Base-by-base conservation (phyloP, 495 filamentous ascomycete genomes). In the Clavariopsis aquatica region DNA sequence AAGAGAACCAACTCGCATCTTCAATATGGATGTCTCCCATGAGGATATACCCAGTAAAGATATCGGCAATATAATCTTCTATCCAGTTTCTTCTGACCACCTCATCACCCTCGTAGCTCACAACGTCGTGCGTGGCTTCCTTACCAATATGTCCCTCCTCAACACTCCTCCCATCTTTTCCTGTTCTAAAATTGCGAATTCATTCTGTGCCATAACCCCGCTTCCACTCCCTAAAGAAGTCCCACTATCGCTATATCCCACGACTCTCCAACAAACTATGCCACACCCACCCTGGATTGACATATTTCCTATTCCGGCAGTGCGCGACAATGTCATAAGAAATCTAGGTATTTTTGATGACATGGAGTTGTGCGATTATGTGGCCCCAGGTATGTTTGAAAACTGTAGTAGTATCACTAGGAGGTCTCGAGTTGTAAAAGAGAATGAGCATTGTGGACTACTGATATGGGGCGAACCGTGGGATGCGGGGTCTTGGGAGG, bases 111-210 rank as follows among this genome's bases (percentile, higher is more conserved):
- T 58, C 13, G 68, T 76, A 20, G 73, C 76, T 58, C 67, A 73
- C 62, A 77, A 76, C 38, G 74, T 69, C 36, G 65, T 73, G 34
- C 68, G 74, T 9, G 75, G 61, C 13, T 55, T 70, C 20, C 55
- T 77, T 19, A 72, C 69, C 1, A 77, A 77, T 51, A 75, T 76
- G 74, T 55, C 70, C 29, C 66, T 77, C 24, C 22, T 77, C 29
- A 57, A 55, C 9, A 51, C 72, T 31, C 56, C 73, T 2, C 29
- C 68, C n/a, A 51, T 53, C 9, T 23, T 27, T 15, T 6, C 20
- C 19, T 49, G 47, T 22, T 2, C 12, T 2, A 49, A 6, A 22
- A 8, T 47, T 72, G 23, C 70, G 69, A 0, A 51, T 60, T 22
- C 66, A 72, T 28, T 74, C 71, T 34, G 67, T 64, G 19, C 65